Percentiles rank a stretch among this genome's conserved stretches.
phyloP scores from a whole-genome alignment of 129 eudicot species.

The Smallanthus sonchifolius region DNA sequence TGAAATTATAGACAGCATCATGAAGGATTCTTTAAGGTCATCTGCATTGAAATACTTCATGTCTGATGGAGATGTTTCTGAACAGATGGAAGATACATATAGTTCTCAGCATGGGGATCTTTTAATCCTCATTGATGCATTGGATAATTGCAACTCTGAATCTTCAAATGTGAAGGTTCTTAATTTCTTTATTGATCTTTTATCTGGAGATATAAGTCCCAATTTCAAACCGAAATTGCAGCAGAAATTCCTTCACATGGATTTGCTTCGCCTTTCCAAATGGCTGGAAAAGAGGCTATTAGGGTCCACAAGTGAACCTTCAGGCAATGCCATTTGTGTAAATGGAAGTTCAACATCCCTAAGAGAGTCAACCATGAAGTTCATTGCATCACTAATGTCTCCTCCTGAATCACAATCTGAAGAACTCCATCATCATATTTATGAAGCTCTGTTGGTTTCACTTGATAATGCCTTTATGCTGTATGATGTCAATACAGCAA shows the following conservation, averaged over 20 bases:
- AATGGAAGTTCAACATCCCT: slow-evolving; percentile 61
- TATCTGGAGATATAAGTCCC: slow-evolving; percentile 52
- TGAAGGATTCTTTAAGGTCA: slow-evolving; percentile 49
- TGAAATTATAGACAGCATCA: slow-evolving; percentile 48
- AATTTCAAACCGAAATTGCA: slow-evolving; percentile 48
- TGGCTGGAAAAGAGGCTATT: slow-evolving; percentile 86
- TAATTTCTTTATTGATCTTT: slow-evolving; percentile 64
- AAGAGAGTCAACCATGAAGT: slow-evolving; percentile 81
- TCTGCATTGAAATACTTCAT: slow-evolving; percentile 45
- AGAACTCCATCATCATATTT: slow-evolving; percentile 57
- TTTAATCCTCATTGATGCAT: slow-evolving; percentile 66
- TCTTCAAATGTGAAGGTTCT: slow-evolving; percentile 70
- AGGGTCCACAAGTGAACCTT: slow-evolving; percentile 48
- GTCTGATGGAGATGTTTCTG: slow-evolving; percentile 47
- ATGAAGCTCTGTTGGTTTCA: slow-evolving; percentile 60
- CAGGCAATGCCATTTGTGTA: slow-evolving; percentile 33
- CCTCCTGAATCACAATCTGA: slow-evolving; percentile 42
- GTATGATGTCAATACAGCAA: slow-evolving; percentile 66
- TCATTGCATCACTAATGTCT: slow-evolving; percentile 53
- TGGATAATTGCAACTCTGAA: slow-evolving; percentile 71
- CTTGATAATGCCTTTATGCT: slow-evolving; percentile 72
- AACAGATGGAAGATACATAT: slow-evolving; percentile 43
- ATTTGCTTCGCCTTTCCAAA: slow-evolving; percentile 58
- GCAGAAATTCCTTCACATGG: slow-evolving; percentile 65
- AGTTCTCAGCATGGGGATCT: slow-evolving; percentile 60